These are phyloP conservation scores for Debaryomyces nepalensis DNA, from an alignment of 1,139 yeast species.

Conservation along the genomic window DNA sequence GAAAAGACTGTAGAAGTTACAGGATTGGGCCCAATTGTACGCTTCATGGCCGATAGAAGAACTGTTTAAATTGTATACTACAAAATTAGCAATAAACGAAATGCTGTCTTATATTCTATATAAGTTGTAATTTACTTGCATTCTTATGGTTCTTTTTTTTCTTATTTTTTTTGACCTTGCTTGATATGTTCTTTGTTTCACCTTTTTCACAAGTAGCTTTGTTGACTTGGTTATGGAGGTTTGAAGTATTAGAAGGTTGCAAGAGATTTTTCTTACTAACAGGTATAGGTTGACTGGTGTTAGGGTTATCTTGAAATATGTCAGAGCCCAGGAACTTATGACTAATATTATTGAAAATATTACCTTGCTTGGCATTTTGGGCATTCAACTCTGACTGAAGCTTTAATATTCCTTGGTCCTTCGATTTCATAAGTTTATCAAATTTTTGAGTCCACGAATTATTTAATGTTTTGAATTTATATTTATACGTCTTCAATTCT, in stretches of 20 bases:
- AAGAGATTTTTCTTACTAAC: not conserved
- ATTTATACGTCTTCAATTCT: conserved; percentile 5
- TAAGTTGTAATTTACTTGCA: conserved; percentile 8
- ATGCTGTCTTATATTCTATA: conserved; percentile 1
- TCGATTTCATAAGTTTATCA: conserved; percentile 10
- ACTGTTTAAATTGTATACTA: conserved; percentile 51
- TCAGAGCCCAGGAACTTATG: conserved; percentile 10
- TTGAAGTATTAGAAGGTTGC: conserved; percentile 6
- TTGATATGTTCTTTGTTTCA: not conserved
- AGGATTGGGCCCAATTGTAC: conserved; percentile 88
- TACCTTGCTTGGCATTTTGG: not conserved
- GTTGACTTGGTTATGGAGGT: not conserved
- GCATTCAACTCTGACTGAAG: conserved; percentile 8
- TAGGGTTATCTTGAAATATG: conserved; percentile 9
- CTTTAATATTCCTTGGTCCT: conserved; percentile 9
- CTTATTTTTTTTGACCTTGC: conserved; percentile 6
- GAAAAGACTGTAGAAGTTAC: conserved; percentile 84
- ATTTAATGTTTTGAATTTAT: conserved; percentile 9
- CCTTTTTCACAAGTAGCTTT: too few species aligned
- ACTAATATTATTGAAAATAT: not conserved
- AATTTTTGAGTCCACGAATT: conserved; percentile 10
- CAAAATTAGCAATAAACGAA: conserved; percentile 9
- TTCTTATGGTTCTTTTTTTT: conserved; percentile 4
- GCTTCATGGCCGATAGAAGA: conserved; percentile 85
- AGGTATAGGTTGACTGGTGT: not conserved